Conservation (phyloP, 345 rosid species). For the Citrus reticulata region DNA sequence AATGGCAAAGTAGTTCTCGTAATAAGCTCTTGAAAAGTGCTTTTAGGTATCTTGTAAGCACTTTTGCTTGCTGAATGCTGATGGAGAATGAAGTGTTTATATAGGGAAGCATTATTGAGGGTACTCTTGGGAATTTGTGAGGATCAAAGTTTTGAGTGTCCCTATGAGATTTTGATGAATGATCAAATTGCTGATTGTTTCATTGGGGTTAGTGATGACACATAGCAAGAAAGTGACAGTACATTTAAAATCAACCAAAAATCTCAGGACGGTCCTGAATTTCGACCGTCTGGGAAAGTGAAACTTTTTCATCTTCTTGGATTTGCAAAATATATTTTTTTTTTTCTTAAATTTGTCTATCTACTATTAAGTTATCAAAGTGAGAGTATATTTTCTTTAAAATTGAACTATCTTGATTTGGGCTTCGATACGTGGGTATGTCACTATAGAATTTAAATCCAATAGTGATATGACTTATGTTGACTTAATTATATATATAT, state of each 20-base stretch:
- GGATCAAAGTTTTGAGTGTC: neutral
- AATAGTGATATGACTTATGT: too few species aligned
- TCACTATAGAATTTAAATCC: too few species aligned
- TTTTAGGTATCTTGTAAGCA: neutral
- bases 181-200: neutral
- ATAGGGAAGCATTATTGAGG: neutral
- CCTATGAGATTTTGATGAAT: neutral
- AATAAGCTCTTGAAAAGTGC: neutral
- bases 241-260: neutral
- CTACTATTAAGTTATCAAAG: too few species aligned
- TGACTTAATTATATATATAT: too few species aligned
- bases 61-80: neutral
- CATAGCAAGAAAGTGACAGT: neutral
- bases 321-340: too few species aligned
- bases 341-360: too few species aligned
- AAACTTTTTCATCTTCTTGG: neutral
- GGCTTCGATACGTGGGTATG: too few species aligned
- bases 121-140: neutral
- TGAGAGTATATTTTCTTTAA: too few species aligned
- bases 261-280: neutral
- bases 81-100: conserved; percentile 1
- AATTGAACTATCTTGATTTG: too few species aligned
- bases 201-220: neutral
- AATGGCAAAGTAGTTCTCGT: neutral
- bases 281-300: neutral